These are phyloP conservation scores for Rhizopus stolonifer DNA, from an alignment of 371 early-diverging fungal species.

Conservation along the genomic window DNA sequence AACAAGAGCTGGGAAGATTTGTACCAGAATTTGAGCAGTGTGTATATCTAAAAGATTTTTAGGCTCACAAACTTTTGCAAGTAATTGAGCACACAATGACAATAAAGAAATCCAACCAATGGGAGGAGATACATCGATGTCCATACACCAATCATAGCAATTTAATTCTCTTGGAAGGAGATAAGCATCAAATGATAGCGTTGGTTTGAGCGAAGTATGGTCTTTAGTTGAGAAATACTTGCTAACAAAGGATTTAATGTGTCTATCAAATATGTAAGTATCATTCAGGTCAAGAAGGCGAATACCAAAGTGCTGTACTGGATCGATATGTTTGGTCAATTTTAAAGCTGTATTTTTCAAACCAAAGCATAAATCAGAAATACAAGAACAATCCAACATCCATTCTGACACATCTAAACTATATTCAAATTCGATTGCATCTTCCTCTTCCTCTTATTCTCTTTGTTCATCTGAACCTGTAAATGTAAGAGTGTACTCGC, in stretches of 20 bases:
- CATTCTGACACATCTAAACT: neutral
- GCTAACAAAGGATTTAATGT: slow-evolving; percentile 14
- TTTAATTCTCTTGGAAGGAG: slow-evolving; percentile 4
- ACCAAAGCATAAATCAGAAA: slow-evolving; percentile 9
- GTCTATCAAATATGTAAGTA: slow-evolving; percentile 17
- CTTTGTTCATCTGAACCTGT: too few relatives aligned
- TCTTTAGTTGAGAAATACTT: slow-evolving; percentile 11
- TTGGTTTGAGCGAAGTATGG: slow-evolving; percentile 11
- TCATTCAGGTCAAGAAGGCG: slow-evolving; percentile 19
- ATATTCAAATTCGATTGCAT: neutral
- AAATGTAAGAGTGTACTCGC: slow-evolving; percentile 4
- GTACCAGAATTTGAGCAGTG: slow-evolving; percentile 14
- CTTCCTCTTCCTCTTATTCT: slow-evolving; percentile 6
- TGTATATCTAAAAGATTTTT: slow-evolving; percentile 12
- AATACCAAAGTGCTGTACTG: slow-evolving; percentile 11
- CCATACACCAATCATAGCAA: slow-evolving; percentile 12
- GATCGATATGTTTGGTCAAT: neutral
- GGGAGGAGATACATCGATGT: slow-evolving; percentile 9
- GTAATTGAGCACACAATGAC: slow-evolving; percentile 12
- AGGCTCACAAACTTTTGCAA: slow-evolving; percentile 3
- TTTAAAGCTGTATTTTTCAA: neutral
- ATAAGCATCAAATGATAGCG: slow-evolving; percentile 13
- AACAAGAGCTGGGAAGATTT: slow-evolving; percentile 13
- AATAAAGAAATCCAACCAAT: slow-evolving; percentile 4
- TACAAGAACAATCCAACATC: slow-evolving; percentile 4